Evolutionary conservation across 305 asterid genomes (phyloP).

Genomic region (Ilex paraguariensis): DNA sequence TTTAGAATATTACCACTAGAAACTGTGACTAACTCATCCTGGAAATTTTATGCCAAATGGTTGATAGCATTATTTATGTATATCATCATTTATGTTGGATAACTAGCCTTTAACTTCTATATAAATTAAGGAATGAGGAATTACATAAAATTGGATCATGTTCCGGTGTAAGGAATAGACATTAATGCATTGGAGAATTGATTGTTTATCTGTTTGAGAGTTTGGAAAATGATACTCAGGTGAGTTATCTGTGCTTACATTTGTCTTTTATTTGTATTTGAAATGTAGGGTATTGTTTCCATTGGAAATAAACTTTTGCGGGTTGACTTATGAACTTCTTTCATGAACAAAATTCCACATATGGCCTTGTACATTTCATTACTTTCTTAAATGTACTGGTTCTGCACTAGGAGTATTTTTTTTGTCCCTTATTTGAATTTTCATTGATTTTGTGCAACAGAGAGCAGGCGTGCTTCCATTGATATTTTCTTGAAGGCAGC

Average conservation of each 20-base stretch:
- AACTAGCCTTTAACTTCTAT: too few relatives aligned
- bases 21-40: too few relatives aligned
- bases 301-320: background rate
- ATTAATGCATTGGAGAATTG: background rate
- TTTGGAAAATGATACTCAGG: background rate
- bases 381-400: too few relatives aligned
- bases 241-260: too few relatives aligned
- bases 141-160: too few relatives aligned
- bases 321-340: background rate
- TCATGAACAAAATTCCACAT: background rate
- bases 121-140: too few relatives aligned
- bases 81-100: too few relatives aligned
- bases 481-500: slow-evolving; percentile 95
- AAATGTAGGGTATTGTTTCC: background rate
- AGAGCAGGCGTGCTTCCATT: slow-evolving; percentile 83
- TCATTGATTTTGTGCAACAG: slow-evolving; percentile 32
- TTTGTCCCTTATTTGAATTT: background rate
- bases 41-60: too few relatives aligned
- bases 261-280: background rate
- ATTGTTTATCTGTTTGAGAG: background rate
- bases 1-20: too few relatives aligned
- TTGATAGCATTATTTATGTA: too few relatives aligned
- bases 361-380: too few relatives aligned
- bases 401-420: too few relatives aligned
- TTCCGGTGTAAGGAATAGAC: background rate